These are phyloP conservation scores for Paecilomyces dactylethromorphus DNA, from an alignment of 2,329 filamentous ascomycete genomes.

Conservation along the genomic window DNA sequence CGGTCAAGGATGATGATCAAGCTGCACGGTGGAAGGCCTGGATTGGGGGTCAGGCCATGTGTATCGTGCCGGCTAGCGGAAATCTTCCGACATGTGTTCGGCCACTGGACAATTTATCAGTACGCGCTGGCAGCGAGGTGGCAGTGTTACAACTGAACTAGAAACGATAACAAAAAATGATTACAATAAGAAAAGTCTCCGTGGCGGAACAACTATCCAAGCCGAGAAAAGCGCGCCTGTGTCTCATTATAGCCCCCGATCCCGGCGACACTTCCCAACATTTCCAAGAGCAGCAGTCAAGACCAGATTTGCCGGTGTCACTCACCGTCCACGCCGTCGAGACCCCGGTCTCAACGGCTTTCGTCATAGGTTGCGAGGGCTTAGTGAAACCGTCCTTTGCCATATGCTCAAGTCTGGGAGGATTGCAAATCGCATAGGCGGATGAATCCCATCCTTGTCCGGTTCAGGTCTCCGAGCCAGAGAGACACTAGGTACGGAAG, in stretches of 20 bases:
- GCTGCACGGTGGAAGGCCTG: neutral
- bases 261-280: neutral
- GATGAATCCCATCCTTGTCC: neutral
- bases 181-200: neutral
- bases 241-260: neutral
- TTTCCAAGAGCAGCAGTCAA: neutral
- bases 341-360: neutral
- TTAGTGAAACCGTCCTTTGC: neutral
- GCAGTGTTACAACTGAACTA: neutral
- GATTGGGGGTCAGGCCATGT: neutral
- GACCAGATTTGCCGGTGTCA: neutral
- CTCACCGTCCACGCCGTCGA: neutral
- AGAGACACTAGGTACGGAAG: neutral
- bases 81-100: neutral
- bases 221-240: slow-evolving; percentile 1
- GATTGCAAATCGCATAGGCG: neutral
- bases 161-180: neutral
- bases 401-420: neutral
- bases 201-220: neutral
- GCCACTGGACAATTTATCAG: neutral
- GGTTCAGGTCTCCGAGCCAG: neutral
- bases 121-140: neutral
- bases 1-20: neutral
- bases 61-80: neutral
- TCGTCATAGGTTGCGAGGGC: neutral